These are phyloP conservation scores for Saccharomycopsis capsularis DNA, from an alignment of 805 yeast genomes.

Conservation along the genomic window DNA sequence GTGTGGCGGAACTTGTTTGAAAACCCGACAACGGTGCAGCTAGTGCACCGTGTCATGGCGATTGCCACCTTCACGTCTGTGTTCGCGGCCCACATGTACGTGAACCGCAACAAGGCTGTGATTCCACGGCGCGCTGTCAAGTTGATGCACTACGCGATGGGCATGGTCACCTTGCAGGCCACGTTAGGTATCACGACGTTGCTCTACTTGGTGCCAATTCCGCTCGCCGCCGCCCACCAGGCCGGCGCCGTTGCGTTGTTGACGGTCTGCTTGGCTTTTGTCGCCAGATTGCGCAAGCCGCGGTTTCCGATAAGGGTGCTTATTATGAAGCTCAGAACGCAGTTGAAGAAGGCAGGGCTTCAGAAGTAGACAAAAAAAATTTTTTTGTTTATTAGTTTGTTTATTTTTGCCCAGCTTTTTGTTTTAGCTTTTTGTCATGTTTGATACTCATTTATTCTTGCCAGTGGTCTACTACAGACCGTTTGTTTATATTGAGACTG, in stretches of 20 bases:
- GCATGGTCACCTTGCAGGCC: slow-evolving; percentile 77
- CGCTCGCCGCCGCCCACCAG: slow-evolving; percentile 92
- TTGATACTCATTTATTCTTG: no score
- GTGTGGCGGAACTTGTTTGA: slow-evolving; percentile 92
- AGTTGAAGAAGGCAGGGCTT: not conserved
- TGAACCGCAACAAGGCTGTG: slow-evolving; percentile 44
- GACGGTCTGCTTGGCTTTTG: slow-evolving; percentile 65
- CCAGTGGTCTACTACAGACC: no score
- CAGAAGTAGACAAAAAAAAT: not conserved
- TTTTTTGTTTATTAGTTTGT: no score
- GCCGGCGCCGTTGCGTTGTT: slow-evolving; percentile 91
- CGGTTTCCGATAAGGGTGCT: slow-evolving; percentile 34
- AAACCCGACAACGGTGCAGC: slow-evolving; percentile 93
- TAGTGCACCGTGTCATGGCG: slow-evolving; percentile 83
- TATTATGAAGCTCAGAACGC: not conserved
- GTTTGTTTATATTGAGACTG: no score
- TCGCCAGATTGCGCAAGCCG: slow-evolving; percentile 54
- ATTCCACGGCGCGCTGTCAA: slow-evolving; percentile 53
- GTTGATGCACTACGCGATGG: slow-evolving; percentile 65
- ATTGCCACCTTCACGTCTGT: slow-evolving; percentile 69
- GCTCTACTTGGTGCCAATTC: slow-evolving; percentile 82
- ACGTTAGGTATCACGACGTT: slow-evolving; percentile 81
- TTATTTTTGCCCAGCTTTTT: no score
- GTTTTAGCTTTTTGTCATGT: no score
- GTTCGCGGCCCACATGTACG: slow-evolving; percentile 63